Evolutionary conservation across 345 rosid species (phyloP), one percentile per base, ranked within the genome.

Genomic region (Lenwebbia sp.): DNA sequence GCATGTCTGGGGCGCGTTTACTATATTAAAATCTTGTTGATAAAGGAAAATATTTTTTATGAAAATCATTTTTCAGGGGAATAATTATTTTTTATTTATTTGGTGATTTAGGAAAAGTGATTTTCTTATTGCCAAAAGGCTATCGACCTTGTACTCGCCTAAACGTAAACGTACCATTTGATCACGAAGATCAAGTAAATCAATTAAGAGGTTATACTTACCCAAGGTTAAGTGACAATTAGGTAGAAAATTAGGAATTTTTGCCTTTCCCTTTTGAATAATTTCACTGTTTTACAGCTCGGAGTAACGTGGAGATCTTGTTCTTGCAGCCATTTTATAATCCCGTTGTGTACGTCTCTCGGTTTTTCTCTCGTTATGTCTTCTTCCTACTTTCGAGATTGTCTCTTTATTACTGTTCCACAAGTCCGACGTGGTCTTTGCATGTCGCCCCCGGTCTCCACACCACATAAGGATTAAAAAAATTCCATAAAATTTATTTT

Each of bases 251-350:
- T 13, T 5, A 25, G 33, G 30, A 12, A 9, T 30, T 28, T 28
- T 40, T 26, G 33, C 33, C 26, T 30, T 40, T 1, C 3, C 53
- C 10, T 17, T 28, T 13, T 58, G 53, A 85, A 33, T 52, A 54
- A 52, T 74, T 85, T 52, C 17, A 54, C 30, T 28, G 58, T 84
- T 89, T 91, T 83, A 93, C 95, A 89, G 92, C 90, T 86, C 88
- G 86, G 53, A 86, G 76, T 89, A 93, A 92, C 94, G 94, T 94
- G 95, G 94, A 91, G 85, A 83, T 97, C 94, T 95, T 86, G 99
- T 91, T 88, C 84, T 93, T 87, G 95, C 93, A 94, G 95, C 98
- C 95, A 91, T 93, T 89, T 92, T 74, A 94, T 90, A 92, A 92
- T 85, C 90, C 85, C 75, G 87, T 54, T 33, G 82, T 87, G 95